phyloP scores from a whole-genome alignment of 2,329 filamentous ascomycete genomes.

The Nigrograna mackinnonii region DNA sequence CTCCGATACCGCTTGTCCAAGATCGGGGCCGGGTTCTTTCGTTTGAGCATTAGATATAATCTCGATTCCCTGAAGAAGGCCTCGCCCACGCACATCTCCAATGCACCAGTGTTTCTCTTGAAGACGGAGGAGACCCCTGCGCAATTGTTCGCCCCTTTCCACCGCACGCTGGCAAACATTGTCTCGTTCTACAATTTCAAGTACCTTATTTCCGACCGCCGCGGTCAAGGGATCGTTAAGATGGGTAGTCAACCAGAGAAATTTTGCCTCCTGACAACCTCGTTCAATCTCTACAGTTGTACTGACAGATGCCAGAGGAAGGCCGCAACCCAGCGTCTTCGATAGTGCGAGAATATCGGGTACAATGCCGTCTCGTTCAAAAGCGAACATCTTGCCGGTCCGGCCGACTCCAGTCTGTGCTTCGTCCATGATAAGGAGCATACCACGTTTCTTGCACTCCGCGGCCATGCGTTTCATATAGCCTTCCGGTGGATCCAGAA shows the following conservation, averaged over 20 bases:
- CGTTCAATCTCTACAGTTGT: conserved; percentile 59
- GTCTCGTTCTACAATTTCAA: conserved; percentile 64
- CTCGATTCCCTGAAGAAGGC: conserved; percentile 62
- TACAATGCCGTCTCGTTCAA: conserved; percentile 53
- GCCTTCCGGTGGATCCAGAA: conserved; percentile 61
- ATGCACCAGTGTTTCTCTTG: conserved; percentile 62
- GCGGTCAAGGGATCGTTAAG: conserved; percentile 65
- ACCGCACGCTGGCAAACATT: conserved; percentile 52
- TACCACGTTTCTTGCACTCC: conserved; percentile 36
- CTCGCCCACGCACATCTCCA: conserved; percentile 63
- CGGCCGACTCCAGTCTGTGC: conserved; percentile 41
- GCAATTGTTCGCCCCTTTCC: conserved; percentile 51
- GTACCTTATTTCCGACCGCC: conserved; percentile 63
- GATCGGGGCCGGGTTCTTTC: conserved; percentile 51
- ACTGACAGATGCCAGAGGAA: conserved; percentile 59
- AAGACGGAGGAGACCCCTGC: conserved; percentile 50
- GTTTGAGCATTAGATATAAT: conserved; percentile 57
- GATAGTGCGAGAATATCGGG: conserved; percentile 62
- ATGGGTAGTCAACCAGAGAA: conserved; percentile 64
- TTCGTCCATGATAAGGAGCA: conserved; percentile 43
- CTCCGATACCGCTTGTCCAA: conserved; percentile 39
- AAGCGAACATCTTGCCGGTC: conserved; percentile 58
- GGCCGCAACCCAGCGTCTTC: conserved; percentile 64
- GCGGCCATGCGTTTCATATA: conserved; percentile 61
- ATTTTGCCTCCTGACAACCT: conserved; percentile 53